These are phyloP conservation scores for Actinidia chinensis DNA, from an alignment of 179 eudicot species.

Conservation along the genomic window DNA sequence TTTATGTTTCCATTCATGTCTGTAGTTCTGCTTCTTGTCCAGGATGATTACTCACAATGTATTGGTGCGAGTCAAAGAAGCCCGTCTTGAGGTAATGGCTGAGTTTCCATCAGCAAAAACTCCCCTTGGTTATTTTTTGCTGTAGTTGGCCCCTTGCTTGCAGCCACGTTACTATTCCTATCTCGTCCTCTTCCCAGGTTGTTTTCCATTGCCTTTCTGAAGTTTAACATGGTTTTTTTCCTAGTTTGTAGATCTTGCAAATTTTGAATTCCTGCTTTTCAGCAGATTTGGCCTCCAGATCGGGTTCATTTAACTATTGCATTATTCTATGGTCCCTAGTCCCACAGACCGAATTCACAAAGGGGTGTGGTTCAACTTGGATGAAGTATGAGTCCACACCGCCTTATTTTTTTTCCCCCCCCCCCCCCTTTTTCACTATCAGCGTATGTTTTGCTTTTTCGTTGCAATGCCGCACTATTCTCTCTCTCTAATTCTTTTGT, in stretches of 20 bases:
- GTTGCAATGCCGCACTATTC: background rate
- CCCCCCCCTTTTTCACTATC: too few relatives aligned
- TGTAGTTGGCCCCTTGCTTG: constrained; percentile 66
- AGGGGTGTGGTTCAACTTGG: constrained; percentile 84
- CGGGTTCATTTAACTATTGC: constrained; percentile 97
- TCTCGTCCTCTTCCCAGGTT: constrained; percentile 90
- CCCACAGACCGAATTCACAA: constrained; percentile 82
- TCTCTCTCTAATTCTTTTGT: background rate
- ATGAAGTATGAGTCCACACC: constrained; percentile 53
- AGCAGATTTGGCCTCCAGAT: constrained; percentile 75
- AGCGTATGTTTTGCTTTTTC: background rate
- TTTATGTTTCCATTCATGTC: background rate
- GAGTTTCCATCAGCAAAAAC: constrained; percentile 74
- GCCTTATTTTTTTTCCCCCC: background rate
- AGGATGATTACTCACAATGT: constrained; percentile 95
- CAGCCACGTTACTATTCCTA: constrained; percentile 95
- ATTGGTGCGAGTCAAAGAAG: constrained; percentile 68
- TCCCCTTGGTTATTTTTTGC: constrained; percentile 78
- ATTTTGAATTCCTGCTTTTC: background rate
- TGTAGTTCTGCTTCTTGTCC: constrained; percentile 21
- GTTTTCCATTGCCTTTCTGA: constrained; percentile 26
- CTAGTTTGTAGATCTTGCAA: constrained; percentile 16
- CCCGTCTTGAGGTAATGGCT: constrained; percentile 71
- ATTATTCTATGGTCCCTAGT: constrained; percentile 67
- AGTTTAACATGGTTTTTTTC: constrained; percentile 1